Conservation (phyloP, 495 filamentous ascomycete genomes). For the Daldinia childiae region DNA sequence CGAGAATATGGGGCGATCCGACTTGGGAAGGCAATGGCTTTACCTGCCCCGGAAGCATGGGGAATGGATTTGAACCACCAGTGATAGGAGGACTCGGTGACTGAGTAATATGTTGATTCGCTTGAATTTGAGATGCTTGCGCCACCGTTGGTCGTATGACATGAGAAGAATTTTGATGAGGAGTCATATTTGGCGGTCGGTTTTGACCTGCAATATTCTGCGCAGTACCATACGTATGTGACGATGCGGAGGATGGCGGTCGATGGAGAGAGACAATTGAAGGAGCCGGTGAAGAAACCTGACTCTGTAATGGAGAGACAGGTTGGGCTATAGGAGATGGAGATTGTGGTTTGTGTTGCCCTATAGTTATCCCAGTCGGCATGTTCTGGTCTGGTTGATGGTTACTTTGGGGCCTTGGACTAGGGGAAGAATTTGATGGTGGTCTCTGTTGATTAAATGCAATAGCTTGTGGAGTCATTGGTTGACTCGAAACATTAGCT, state of each 20-base stretch:
- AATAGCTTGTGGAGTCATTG: not conserved
- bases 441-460: constrained; percentile 16
- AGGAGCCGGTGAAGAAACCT: constrained; percentile 44
- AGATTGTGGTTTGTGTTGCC: constrained; percentile 20
- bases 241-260: constrained; percentile 44
- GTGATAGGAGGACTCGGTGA: constrained; percentile 8
- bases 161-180: constrained; percentile 21
- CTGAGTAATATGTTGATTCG: constrained; percentile 10
- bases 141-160: constrained; percentile 10
- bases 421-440: not conserved
- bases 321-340: constrained; percentile 32
- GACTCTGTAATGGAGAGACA: constrained; percentile 44
- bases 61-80: constrained; percentile 33
- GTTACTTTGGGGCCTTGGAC: constrained; percentile 1
- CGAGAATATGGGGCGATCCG: constrained; percentile 29
- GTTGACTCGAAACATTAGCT: not conserved
- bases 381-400: constrained; percentile 13
- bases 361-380: constrained; percentile 1
- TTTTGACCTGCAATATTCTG: constrained; percentile 11
- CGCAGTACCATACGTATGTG: constrained; percentile 18
- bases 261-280: constrained; percentile 41
- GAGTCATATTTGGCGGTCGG: constrained; percentile 6
- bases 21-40: constrained; percentile 43
- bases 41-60: constrained; percentile 47
- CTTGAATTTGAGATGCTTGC: constrained; percentile 20